Base-by-base conservation (phyloP, 108 stramenopile genomes). In the Conticribra weissflogii region DNA sequence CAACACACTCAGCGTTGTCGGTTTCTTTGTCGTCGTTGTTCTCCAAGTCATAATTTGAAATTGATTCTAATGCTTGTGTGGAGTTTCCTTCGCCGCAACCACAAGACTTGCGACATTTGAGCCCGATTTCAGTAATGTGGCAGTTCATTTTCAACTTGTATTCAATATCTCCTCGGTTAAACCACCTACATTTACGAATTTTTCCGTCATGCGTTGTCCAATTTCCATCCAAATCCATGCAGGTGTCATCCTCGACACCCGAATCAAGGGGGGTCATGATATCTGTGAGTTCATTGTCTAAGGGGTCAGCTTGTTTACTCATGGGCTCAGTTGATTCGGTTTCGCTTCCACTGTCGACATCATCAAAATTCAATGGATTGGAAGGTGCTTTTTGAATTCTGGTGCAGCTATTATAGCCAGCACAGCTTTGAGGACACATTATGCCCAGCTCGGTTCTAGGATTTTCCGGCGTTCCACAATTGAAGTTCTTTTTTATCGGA, bases 341-440 rank as follows among this genome's bases (percentile, higher is more conserved):
- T 41, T 41, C 12, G 36, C 36, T 5, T 9, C 36, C 12, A 12
- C 36, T n/a, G n/a, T 41, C 36, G 36, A 9, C 36, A 5, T 41
- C 36, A 41, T 41, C 36, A 41, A 41, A 41, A 12, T 9, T 41
- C 5, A 41, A 9, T 12, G 36, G 36, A 12, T 41, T 41, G 5
- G 33, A 24, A 15, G 54, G 32, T 57, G 51, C 57, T 21, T 47
- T 28, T 17, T 57, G 30, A 33, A 55, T 45, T 1, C 30, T 65
- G 16, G 29, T 56, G 41, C 76, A 78, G 19, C 52, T 51, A 48
- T 78, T 78, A 23, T 78, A 78, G 21, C 76, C 76, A 25, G 63
- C 76, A 59, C 76, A 78, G 45, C 58, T 65, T 18, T 34, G 36
- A n/a, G 76, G 76, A 44, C 76, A 78, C 76, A 78, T 78, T 16